Evolutionary conservation across 768 basidiomycete species (phyloP).

Genomic region (Mycena floridula): DNA sequence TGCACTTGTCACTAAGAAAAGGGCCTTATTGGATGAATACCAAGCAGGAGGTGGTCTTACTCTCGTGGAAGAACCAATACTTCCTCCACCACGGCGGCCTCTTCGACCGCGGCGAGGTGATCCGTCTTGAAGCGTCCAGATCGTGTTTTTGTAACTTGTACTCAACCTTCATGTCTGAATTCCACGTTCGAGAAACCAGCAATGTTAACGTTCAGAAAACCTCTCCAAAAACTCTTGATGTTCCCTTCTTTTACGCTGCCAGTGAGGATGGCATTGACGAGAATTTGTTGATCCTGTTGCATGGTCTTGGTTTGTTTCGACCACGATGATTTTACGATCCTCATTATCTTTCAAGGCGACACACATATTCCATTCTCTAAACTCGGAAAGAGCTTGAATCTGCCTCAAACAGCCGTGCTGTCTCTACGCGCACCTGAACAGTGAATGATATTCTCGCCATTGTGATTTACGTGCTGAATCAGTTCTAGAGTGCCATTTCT

Average conservation of each 20-base stretch:
- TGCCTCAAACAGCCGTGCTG: conserved; percentile 90
- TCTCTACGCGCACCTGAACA: conserved; percentile 73
- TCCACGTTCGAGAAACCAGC: too few relatives aligned
- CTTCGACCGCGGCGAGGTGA: neutral
- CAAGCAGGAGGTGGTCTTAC: too few relatives aligned
- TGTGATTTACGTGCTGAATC: neutral
- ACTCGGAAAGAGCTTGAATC: conserved; percentile 64
- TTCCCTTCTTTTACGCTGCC: conserved; percentile 60
- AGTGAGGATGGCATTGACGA: conserved; percentile 84
- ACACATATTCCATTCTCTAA: conserved; percentile 71
- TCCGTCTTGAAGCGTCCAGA: neutral
- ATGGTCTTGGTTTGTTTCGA: conserved; percentile 66
- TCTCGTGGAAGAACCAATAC: too few relatives aligned
- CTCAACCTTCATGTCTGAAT: conserved; percentile 32
- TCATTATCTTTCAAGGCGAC: conserved; percentile 54
- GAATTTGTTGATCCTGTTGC: conserved; percentile 78
- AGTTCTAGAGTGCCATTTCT: conserved; percentile 64
- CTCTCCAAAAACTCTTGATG: conserved; percentile 5
- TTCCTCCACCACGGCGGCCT: too few relatives aligned
- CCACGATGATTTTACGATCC: neutral
- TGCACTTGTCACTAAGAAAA: too few relatives aligned
- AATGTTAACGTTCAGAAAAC: too few relatives aligned
- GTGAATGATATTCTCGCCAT: conserved; percentile 31
- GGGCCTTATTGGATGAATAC: too few relatives aligned
- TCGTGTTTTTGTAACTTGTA: too few relatives aligned